Evolutionary conservation across 352 stramenopile genomes (phyloP).

Genomic region (Globisporangium spiculum): DNA sequence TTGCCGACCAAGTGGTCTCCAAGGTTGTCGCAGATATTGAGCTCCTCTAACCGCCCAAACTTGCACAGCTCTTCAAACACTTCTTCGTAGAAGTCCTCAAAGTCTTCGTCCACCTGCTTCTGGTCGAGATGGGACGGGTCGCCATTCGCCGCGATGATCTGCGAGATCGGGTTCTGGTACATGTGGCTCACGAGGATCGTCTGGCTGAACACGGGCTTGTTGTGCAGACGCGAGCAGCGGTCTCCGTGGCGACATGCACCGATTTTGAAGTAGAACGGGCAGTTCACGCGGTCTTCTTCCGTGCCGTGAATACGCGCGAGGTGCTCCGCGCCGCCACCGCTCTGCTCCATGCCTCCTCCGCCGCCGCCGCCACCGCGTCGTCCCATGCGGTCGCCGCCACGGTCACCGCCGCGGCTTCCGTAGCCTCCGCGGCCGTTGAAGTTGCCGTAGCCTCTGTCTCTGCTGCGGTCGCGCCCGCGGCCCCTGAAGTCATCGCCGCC

Average conservation of each 20-base stretch:
- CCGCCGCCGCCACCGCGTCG: constrained; percentile 33
- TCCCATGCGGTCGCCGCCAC: constrained; percentile 51
- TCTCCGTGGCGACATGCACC: constrained; percentile 99
- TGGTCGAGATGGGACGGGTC: constrained; percentile 83
- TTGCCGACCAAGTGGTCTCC: constrained; percentile 99
- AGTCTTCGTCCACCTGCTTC: constrained; percentile 94
- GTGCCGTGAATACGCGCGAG: constrained; percentile 97
- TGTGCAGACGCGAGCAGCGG: constrained; percentile 97
- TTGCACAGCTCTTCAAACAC: constrained; percentile 99
- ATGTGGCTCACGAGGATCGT: constrained; percentile 99
- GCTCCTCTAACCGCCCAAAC: constrained; percentile 97
- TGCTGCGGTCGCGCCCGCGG: constrained; percentile 64
- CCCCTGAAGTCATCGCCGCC: constrained; percentile 61
- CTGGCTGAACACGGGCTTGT: constrained; percentile 98
- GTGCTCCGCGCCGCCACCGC: constrained; percentile 90
- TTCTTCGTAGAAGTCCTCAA: constrained; percentile 96
- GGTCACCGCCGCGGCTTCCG: constrained; percentile 32
- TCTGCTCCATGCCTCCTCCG: constrained; percentile 52
- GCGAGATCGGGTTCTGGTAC: constrained; percentile 95
- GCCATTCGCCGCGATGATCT: constrained; percentile 88
- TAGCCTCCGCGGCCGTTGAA: constrained; percentile 20
- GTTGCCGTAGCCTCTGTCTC: constrained; percentile 49
- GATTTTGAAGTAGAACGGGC: constrained; percentile 99
- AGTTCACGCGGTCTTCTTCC: constrained; percentile 98
- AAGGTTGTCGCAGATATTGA: constrained; percentile 99